Conservation (phyloP, 805 yeast genomes). For the Cyberlindnera bimundalis region DNA sequence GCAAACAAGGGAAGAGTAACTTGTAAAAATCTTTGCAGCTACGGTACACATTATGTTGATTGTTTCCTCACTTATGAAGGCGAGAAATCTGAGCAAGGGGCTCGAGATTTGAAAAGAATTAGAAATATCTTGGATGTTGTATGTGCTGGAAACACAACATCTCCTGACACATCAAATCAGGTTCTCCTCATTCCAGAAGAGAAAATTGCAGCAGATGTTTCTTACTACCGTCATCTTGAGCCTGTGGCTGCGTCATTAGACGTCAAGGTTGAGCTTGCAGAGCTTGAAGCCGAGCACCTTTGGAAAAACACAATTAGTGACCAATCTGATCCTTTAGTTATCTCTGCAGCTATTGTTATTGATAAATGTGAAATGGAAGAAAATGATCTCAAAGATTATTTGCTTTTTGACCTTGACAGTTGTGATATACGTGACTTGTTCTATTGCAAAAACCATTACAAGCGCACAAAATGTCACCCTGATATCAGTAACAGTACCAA, state of each 20-base stretch:
- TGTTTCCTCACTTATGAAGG: too few relatives aligned
- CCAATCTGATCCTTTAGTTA: background rate
- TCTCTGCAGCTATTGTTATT: constrained; percentile 14
- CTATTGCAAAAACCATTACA: constrained; percentile 24
- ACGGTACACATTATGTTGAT: too few relatives aligned
- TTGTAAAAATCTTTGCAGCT: background rate
- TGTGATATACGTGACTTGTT: constrained; percentile 26
- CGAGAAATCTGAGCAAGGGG: too few relatives aligned
- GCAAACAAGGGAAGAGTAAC: background rate
- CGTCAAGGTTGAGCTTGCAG: constrained; percentile 14
- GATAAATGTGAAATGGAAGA: constrained; percentile 23
- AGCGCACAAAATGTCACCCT: constrained; percentile 15
- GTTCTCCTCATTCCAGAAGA: too few relatives aligned
- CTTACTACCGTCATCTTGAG: constrained; percentile 11
- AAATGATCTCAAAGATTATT: constrained; percentile 15
- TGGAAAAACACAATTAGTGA: constrained; percentile 12
- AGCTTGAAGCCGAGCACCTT: constrained; percentile 16
- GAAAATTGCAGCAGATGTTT: constrained; percentile 11
- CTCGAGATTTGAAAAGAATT: too few relatives aligned
- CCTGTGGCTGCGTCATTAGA: constrained; percentile 15
- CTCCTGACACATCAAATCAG: background rate
- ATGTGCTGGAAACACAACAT: too few relatives aligned
- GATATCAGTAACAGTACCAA: constrained; percentile 12
- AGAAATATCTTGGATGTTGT: too few relatives aligned
- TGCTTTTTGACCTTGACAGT: constrained; percentile 21